Evolutionary conservation across 768 basidiomycete genomes (phyloP), one percentile per base, ranked within the genome.

Genomic region (Amanita polypyramis): DNA sequence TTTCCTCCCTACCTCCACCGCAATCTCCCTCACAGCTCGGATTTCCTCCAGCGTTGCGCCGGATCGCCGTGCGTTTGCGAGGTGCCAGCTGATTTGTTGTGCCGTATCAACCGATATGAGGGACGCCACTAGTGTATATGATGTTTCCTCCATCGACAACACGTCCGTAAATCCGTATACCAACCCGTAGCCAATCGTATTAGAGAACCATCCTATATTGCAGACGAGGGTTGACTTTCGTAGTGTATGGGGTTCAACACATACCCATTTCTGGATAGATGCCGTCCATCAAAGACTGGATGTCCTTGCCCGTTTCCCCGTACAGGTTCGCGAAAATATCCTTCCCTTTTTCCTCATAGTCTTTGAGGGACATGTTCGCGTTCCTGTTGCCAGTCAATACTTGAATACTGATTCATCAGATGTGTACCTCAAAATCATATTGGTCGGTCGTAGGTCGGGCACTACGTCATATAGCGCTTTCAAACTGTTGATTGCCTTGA

Each of bases 181-280:
- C 21, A 72, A 60, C 0, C 81, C 82, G 51, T 84, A 83, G 0
- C 65, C 80, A 39, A 83, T 64, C 0, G 65, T 70, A 40, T 60
- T 73, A 29, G 70, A 68, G 54, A 74, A 80, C 69, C 70, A 79
- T 15, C 70, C 80, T 84, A 53, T 39, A 15, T 17, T 21, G 39
- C 27, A 29, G 19, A 29, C 9, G 51, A 39, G 21, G 39, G 47
- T 32, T 20, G n/a, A 17, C 17, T 41, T 47, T 38, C 19, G 14
- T 34, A 35, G 27, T 20, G 20, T n/a, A 34, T 37, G 30, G 32
- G 39, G 33, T 20, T 43, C 15, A 38, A 38, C 21, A 56, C 70
- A 51, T 53, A 81, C 82, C 80, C 58, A 84, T 65, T 56, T 85
- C 82, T 0, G 82, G 81, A 58, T 80, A 80, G 23, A 75, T 68